Evolutionary conservation across 2,329 filamentous ascomycete genomes (phyloP).

Genomic region (Bipolaris bicolor): DNA sequence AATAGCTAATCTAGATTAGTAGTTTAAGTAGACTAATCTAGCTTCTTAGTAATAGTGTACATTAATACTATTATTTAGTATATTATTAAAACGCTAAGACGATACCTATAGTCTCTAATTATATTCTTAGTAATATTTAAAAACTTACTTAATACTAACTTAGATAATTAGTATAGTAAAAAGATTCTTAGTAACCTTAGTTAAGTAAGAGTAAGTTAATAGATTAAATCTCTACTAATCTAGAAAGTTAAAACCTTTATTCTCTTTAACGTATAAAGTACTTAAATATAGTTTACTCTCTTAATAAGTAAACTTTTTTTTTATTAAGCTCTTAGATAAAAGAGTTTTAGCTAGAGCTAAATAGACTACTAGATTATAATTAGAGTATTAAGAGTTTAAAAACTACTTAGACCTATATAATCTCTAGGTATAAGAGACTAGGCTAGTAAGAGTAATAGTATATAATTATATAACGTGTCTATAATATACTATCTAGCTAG

Average conservation of each 20-base stretch:
- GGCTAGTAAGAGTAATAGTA: no score
- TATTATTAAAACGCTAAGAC: neutral
- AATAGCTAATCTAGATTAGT: neutral
- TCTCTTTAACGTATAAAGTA: neutral
- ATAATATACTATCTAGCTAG: no score
- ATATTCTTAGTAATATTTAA: conserved; percentile 3
- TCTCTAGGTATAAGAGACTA: no score
- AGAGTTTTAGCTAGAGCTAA: neutral
- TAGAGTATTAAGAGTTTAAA: neutral
- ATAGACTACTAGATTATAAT: neutral
- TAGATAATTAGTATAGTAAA: neutral
- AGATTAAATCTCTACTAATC: neutral
- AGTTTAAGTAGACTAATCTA: neutral
- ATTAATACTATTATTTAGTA: neutral
- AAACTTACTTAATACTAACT: neutral
- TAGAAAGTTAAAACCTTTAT: neutral
- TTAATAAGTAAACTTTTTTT: neutral
- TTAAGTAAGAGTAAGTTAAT: neutral
- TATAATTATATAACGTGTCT: no score
- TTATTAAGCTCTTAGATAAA: neutral
- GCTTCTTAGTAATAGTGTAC: neutral
- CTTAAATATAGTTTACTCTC: neutral
- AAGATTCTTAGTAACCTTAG: neutral
- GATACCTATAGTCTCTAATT: neutral
- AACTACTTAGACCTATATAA: neutral